Conservation (phyloP, 208 protist species). For the Trypanosoma theileri region DNA sequence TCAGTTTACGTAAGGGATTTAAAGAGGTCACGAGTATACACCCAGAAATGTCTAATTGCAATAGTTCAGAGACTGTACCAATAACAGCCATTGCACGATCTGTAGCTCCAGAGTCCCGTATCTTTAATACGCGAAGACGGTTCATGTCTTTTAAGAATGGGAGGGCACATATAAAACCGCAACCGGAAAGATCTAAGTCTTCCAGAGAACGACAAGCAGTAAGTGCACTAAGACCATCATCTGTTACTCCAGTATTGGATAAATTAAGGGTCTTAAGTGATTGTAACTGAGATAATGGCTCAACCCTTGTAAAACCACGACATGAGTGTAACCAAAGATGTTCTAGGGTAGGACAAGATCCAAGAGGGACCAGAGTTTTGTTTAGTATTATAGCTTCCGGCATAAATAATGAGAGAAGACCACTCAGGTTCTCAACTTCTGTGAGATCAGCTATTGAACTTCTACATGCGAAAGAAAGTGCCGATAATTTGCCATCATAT, state of each 20-base stretch:
- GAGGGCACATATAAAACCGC: constrained; percentile 23
- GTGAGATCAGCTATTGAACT: constrained; percentile 35
- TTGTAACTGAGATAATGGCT: constrained; percentile 23
- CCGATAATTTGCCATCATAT: constrained; percentile 13
- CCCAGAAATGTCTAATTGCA: constrained; percentile 30
- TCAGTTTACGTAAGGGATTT: constrained; percentile 29
- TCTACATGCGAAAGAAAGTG: constrained; percentile 33
- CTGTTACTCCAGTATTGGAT: constrained; percentile 29
- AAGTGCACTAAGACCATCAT: constrained; percentile 30
- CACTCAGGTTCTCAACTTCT: constrained; percentile 27
- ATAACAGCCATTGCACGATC: constrained; percentile 26
- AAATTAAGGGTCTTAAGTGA: constrained; percentile 32
- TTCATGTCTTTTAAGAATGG: constrained; percentile 32
- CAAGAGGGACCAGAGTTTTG: constrained; percentile 33
- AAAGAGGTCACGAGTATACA: constrained; percentile 37
- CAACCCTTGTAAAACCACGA: constrained; percentile 33
- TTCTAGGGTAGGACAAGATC: constrained; percentile 30
- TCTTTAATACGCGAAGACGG: constrained; percentile 25
- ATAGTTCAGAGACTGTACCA: constrained; percentile 16
- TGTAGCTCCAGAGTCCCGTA: constrained; percentile 34
- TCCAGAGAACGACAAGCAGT: constrained; percentile 27
- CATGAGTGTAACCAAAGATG: constrained; percentile 34
- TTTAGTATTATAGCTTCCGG: constrained; percentile 31
- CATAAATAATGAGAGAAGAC: constrained; percentile 35
- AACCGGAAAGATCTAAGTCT: constrained; percentile 39